Percentiles rank a stretch among this genome's conserved stretches.
These are phyloP conservation scores for Hyphodiscus hymeniophilus DNA, from an alignment of 495 filamentous ascomycete species.

Conservation along the genomic window DNA sequence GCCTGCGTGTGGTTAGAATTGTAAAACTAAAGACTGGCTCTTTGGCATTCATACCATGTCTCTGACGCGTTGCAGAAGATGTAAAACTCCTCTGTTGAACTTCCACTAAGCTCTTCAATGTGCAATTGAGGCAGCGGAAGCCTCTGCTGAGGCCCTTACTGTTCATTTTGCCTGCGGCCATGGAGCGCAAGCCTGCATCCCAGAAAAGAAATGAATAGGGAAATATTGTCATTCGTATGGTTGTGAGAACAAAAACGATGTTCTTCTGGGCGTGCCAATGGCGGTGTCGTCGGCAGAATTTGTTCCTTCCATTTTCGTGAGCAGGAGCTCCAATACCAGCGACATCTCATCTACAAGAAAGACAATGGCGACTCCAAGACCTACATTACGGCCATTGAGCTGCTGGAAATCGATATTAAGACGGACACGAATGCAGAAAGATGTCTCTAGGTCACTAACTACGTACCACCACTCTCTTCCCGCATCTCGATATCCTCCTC, in stretches of 20 bases:
- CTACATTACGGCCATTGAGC: slow-evolving; percentile 56
- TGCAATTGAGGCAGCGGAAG: slow-evolving; percentile 7
- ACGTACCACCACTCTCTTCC: slow-evolving; percentile 22
- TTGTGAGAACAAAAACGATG: too few relatives aligned
- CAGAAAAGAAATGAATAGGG: neutral
- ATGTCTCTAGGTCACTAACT: slow-evolving; percentile 14
- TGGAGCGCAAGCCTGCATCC: too few relatives aligned
- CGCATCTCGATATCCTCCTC: slow-evolving; percentile 5
- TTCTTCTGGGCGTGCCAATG: too few relatives aligned
- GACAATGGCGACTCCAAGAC: slow-evolving; percentile 51
- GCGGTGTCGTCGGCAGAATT: slow-evolving; percentile 7
- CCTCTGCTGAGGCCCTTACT: slow-evolving; percentile 1
- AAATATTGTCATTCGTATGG: neutral
- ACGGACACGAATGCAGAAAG: slow-evolving; percentile 33
- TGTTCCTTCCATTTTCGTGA: too few relatives aligned
- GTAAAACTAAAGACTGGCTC: neutral
- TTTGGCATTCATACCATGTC: slow-evolving; percentile 10
- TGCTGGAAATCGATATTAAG: slow-evolving; percentile 52
- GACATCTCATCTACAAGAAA: slow-evolving; percentile 12
- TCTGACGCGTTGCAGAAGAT: slow-evolving; percentile 9
- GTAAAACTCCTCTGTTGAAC: slow-evolving; percentile 12
- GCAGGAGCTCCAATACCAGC: slow-evolving; percentile 8
- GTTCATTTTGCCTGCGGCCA: slow-evolving; percentile 9
- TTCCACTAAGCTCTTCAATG: neutral
- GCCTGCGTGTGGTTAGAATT: slow-evolving; percentile 18